Base-by-base conservation (phyloP, 2,329 filamentous ascomycete genomes). In the Epichloe glyceriae region DNA sequence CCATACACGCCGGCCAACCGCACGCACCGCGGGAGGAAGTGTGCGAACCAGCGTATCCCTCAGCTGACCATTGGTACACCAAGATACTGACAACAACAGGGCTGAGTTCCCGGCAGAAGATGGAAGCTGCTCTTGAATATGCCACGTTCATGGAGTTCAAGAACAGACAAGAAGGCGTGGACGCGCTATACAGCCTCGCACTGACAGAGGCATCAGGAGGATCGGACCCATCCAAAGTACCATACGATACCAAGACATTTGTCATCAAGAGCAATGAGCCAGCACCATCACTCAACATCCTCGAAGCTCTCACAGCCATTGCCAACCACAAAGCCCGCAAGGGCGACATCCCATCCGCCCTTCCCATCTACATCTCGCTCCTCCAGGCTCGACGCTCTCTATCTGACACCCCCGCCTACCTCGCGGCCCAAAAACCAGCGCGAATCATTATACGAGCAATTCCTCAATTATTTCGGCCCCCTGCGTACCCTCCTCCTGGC, bases 101-200 rank as follows among this genome's bases (percentile, higher is more conserved):
- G 1, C 87, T 97, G 60, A 83, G 79, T 1, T 75, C 79, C n/a
- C 76, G 80, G 51, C 88, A 97, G 66, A 83, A 82, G 60, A 73
- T 96, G 48, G 83, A 91, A 52, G 89, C 90, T 4, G 85, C 87
- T 3, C 70, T 95, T 41, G 84, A 83, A 1, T 95, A 90, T 63
- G 91, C 85, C 2, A 84, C 87, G 50, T 96, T 86, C 79, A 74
- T 95, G 39, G 86, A 89, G 57, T 91, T 80, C 68, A 91, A 90
- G 68, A 74, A 79, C 1, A 64, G 81, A 26, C 68, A 74, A 2
- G 78, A 80, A 4, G 82, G 79, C 0, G 83, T 88, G 0, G 75
- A 80, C 50, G 79, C 85, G 54, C 82, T 89, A 70, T 90, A 88
- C 64, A 73, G 75, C 54, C 83, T 86, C 75, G 88, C 84, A 1